Percentiles rank a stretch among this genome's conserved stretches.
Evolutionary conservation across 805 yeast genomes (phyloP).

Genomic region (Candida parachauliodes): DNA sequence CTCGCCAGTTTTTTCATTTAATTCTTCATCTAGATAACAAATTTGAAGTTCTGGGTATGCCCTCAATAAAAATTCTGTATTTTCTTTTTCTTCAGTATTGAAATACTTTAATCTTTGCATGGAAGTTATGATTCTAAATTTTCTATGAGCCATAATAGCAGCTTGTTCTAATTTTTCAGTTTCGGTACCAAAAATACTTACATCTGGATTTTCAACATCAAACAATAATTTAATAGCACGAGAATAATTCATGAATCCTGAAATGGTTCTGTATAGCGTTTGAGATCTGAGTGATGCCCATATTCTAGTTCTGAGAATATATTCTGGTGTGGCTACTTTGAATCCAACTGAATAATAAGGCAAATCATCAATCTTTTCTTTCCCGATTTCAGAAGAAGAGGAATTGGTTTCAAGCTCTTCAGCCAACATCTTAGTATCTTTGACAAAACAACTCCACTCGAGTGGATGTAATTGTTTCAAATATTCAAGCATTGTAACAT

Average conservation of each 20-base stretch:
- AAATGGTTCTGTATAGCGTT: constrained; percentile 92
- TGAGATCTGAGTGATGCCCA: constrained; percentile 99
- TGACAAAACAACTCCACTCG: constrained; percentile 97
- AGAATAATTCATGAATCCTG: constrained; percentile 98
- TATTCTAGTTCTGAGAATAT: constrained; percentile 90
- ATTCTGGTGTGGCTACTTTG: constrained; percentile 96
- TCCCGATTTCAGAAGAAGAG: constrained; percentile 11
- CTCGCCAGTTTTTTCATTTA: constrained; percentile 71
- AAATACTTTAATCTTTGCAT: constrained; percentile 81
- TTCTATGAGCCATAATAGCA: constrained; percentile 71
- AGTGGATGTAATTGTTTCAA: constrained; percentile 92
- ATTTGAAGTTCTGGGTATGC: constrained; percentile 85
- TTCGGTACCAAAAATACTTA: constrained; percentile 25
- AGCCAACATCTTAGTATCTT: constrained; percentile 91
- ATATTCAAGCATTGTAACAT: constrained; percentile 90
- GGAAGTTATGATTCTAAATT: constrained; percentile 75
- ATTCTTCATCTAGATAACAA: constrained; percentile 93
- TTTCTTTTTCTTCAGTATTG: constrained; percentile 69
- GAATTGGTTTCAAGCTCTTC: constrained; percentile 71
- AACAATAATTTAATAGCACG: constrained; percentile 91
- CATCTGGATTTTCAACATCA: constrained; percentile 88
- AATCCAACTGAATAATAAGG: constrained; percentile 96
- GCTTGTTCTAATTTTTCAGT: constrained; percentile 40
- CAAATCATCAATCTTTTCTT: constrained; percentile 72
- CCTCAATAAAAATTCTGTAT: constrained; percentile 75